phyloP scores from a whole-genome alignment of 495 filamentous ascomycete genomes.

The Neurospora tetrasperma region DNA sequence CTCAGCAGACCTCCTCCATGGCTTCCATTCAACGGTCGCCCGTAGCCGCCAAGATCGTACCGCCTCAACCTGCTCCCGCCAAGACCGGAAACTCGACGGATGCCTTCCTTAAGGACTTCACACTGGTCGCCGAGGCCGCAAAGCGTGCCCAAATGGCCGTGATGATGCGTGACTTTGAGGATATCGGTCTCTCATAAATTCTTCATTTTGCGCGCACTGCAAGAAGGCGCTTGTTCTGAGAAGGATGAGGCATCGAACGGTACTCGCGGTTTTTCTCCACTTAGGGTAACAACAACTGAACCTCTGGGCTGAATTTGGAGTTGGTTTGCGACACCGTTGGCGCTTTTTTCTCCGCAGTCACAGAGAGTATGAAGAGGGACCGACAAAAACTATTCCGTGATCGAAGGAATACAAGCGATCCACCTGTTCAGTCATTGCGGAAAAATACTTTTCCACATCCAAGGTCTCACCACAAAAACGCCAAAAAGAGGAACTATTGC shows the following conservation, averaged over 20 bases:
- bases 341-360: too few species aligned
- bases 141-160: slow-evolving; percentile 85
- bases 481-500: neutral
- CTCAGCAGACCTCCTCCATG: slow-evolving; percentile 16
- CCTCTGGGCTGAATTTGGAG: neutral
- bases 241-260: neutral
- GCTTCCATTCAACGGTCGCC: slow-evolving; percentile 20
- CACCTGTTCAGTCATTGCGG: neutral
- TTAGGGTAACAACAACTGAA: neutral
- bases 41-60: slow-evolving; percentile 15
- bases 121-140: slow-evolving; percentile 85
- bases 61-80: slow-evolving; percentile 24
- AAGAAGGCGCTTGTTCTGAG: neutral
- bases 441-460: neutral
- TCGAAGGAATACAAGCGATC: too few species aligned
- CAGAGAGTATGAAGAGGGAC: too few species aligned
- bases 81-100: slow-evolving; percentile 38
- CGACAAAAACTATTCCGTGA: too few species aligned
- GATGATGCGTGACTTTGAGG: slow-evolving; percentile 74
- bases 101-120: slow-evolving; percentile 67
- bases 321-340: neutral
- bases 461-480: neutral
- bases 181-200: slow-evolving; percentile 42
- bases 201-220: neutral
- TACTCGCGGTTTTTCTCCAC: neutral